Conservation (phyloP, 352 stramenopile genomes). For the Elongisporangium undulatum region DNA sequence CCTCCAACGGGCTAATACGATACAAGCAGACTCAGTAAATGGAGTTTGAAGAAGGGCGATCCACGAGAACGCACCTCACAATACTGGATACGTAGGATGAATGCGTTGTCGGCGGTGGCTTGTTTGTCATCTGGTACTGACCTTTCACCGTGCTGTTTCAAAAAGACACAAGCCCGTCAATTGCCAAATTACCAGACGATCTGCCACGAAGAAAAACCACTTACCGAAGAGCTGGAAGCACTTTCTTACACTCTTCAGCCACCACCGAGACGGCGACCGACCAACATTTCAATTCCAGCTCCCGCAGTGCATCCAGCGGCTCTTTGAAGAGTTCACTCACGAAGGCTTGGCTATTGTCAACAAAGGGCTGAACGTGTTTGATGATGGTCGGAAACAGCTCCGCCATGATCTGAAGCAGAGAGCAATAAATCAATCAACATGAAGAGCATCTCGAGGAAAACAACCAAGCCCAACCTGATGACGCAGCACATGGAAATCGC, state of each 20-base stretch:
- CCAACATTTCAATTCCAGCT: conserved; percentile 65
- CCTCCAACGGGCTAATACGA: conserved; percentile 44
- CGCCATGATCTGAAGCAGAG: conserved; percentile 37
- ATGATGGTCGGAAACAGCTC: conserved; percentile 37
- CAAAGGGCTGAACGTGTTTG: conserved; percentile 28
- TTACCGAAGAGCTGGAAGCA: conserved; percentile 76
- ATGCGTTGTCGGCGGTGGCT: conserved; percentile 53
- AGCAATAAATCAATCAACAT: conserved; percentile 1
- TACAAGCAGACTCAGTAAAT: conserved; percentile 7
- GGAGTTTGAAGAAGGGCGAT: neutral
- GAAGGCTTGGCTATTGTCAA: conserved; percentile 39
- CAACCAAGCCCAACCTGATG: conserved; percentile 48
- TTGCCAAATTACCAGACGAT: neutral
- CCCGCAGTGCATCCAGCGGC: conserved; percentile 29
- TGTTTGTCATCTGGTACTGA: conserved; percentile 90
- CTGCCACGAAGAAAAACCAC: neutral
- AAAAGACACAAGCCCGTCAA: conserved; percentile 1
- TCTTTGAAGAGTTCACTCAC: conserved; percentile 47
- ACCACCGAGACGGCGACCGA: conserved; percentile 48
- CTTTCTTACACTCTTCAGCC: conserved; percentile 82
- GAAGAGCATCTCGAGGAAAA: neutral
- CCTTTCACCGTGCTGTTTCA: conserved; percentile 71
- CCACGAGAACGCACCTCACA: conserved; percentile 27
- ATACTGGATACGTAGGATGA: conserved; percentile 82
- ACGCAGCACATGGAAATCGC: conserved; percentile 62